Evolutionary conservation across 805 yeast genomes (phyloP), one percentile per base, ranked within the genome.

Genomic region (Sugiyamaella smithiae): DNA sequence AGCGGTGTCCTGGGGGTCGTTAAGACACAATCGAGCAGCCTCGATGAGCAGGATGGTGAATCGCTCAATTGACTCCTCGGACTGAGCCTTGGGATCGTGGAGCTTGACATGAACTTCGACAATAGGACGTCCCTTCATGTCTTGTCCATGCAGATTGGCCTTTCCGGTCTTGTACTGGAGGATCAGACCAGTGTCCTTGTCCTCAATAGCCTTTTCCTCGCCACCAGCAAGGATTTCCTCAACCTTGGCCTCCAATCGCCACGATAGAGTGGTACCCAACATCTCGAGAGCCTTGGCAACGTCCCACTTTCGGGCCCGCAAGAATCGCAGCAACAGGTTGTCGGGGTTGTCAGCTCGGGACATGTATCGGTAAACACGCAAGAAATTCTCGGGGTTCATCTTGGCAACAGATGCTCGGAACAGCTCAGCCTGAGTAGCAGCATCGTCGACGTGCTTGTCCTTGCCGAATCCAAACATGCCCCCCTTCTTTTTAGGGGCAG

Each of bases 271-370:
- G 53, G 76, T 72, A n/a, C 83, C 73, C 44, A 88, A 61, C 95
- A 89, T 88, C 17, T 72, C 70, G 49, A 86, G 63, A 0, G 88
- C 75, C 60, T 81, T 78, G 57, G 80, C 83, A 19, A 82, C 73
- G 55, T 85, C 80, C 83, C 88, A 88, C 68, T 88, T 88, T 68
- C 97, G 81, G 32, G 97, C 97, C 57, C 96, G 76, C 22, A 87
- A 67, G 60, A 84, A 90, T 59, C 95, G 77, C 60, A 90, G 72
- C 25, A 88, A 44, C 56, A 83, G 67, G 58, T 85, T 84, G 66
- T 93, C 99, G 2, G 95, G 85, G 41, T 83, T 74, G 64, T 91
- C 98, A 36, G 81, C 76, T 67, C 91, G 81, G 44, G 81, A 60
- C 73, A 82, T 73, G 37, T 69, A 63, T 84, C 85, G 78, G 61